phyloP scores from a whole-genome alignment of 345 rosid genomes.

The Cochlearia excelsa region DNA sequence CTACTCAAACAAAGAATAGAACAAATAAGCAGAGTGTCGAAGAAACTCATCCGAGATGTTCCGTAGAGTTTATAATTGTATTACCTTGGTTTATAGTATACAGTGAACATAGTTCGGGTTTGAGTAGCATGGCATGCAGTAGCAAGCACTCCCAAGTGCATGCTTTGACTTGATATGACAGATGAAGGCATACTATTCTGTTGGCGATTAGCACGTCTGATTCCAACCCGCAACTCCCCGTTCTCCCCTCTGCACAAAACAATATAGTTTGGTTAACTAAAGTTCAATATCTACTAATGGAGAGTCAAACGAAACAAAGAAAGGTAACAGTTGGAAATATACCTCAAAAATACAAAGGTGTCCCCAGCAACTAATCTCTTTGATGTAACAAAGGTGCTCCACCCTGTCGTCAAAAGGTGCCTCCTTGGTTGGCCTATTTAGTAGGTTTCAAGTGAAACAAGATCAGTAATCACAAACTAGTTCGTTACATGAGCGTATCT shows the following conservation, averaged over 20 bases:
- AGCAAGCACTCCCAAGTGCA: conserved; percentile 95
- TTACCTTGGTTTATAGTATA: conserved; percentile 90
- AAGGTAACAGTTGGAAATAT: conserved; percentile 12
- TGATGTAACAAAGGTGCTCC: conserved; percentile 93
- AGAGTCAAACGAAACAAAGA: conserved; percentile 7
- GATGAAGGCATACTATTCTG: conserved; percentile 79
- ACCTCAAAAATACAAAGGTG: conserved; percentile 89
- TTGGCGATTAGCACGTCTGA: conserved; percentile 64
- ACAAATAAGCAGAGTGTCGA: conserved; percentile 13
- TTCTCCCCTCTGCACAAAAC: conserved; percentile 54
- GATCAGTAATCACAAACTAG: conserved; percentile 10
- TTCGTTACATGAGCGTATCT: not conserved
- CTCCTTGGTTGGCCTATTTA: conserved; percentile 86
- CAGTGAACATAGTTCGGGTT: conserved; percentile 67
- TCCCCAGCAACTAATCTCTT: conserved; percentile 89
- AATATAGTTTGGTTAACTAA: conserved; percentile 5
- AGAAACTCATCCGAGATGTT: conserved; percentile 11
- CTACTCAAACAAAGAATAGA: conserved; percentile 41
- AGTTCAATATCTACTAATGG: conserved; percentile 13
- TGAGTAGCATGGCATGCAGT: conserved; percentile 81
- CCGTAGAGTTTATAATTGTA: conserved; percentile 20
- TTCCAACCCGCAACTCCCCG: conserved; percentile 77
- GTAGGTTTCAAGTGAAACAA: conserved; percentile 11
- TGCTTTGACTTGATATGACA: conserved; percentile 89
- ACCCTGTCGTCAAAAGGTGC: conserved; percentile 90